Evolutionary conservation across 139 green algal genomes (phyloP).

Genomic region (Picochlorum sp.): DNA sequence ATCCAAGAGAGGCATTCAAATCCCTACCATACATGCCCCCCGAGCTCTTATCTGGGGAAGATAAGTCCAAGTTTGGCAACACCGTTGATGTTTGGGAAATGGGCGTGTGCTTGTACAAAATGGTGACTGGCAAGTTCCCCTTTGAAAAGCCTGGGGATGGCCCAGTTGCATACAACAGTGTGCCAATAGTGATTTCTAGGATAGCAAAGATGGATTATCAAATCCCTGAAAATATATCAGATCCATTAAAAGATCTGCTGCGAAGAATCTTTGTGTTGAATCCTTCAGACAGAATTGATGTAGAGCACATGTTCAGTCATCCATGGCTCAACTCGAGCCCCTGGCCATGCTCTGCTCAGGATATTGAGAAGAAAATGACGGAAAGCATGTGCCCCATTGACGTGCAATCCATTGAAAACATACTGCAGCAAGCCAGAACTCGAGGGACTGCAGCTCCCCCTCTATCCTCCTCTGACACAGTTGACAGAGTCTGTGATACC

Average conservation of each 20-base stretch:
- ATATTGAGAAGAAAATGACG: neutral
- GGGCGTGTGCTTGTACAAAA: constrained; percentile 36
- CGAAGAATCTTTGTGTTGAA: constrained; percentile 11
- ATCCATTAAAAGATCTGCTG: constrained; percentile 26
- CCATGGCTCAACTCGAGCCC: constrained; percentile 15
- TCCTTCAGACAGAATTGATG: constrained; percentile 18
- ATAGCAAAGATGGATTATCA: constrained; percentile 30
- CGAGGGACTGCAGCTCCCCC: too few species aligned
- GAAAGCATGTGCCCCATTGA: neutral
- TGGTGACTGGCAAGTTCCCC: constrained; percentile 26
- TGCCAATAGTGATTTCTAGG: constrained; percentile 12
- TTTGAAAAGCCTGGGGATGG: constrained; percentile 30
- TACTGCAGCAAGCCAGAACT: neutral
- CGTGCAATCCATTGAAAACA: constrained; percentile 2
- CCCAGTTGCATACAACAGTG: constrained; percentile 8
- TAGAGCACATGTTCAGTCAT: constrained; percentile 19
- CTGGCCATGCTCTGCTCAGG: neutral
- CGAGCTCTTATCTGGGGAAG: constrained; percentile 26
- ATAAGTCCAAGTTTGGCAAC: constrained; percentile 10
- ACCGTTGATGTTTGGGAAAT: constrained; percentile 30
- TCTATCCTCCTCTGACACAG: too few species aligned
- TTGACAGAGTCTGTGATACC: neutral
- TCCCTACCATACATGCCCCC: constrained; percentile 33
- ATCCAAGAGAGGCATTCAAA: constrained; percentile 29
- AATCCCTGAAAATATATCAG: constrained; percentile 16